Evolutionary conservation across 148 eudicot genomes (phyloP).

Genomic region (Persicaria tinctoria): DNA sequence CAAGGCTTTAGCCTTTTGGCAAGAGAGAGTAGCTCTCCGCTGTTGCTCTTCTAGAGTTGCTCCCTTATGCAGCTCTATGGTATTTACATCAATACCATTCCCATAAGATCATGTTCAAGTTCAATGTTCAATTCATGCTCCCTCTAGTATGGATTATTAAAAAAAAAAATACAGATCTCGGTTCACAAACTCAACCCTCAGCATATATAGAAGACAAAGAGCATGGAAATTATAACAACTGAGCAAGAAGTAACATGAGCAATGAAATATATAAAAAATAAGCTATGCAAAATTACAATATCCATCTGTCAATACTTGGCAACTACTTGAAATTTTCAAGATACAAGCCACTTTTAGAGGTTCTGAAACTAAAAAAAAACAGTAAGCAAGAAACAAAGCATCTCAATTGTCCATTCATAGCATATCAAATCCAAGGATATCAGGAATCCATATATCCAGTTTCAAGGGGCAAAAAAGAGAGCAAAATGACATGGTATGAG

Average conservation of each 20-base stretch:
- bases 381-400: not conserved
- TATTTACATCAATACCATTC: no score
- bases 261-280: not conserved
- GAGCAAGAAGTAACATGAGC: not conserved
- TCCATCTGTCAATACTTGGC: constrained; percentile 3
- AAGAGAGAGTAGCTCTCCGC: no score
- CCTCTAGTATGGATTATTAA: no score
- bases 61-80: no score
- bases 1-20: no score
- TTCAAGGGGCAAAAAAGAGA: not conserved
- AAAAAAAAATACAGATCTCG: no score
- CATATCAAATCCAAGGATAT: not conserved
- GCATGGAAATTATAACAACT: not conserved
- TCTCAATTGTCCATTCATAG: not conserved
- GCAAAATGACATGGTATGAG: constrained; percentile 1
- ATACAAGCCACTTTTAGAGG: not conserved
- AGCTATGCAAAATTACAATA: not conserved
- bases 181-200: no score
- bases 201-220: no score
- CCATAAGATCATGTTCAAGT: no score
- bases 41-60: no score
- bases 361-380: not conserved
- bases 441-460: not conserved
- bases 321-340: not conserved
- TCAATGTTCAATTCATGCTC: no score